Base-by-base conservation (phyloP, 2,329 filamentous ascomycete genomes). In the Parastagonospora avenae region DNA sequence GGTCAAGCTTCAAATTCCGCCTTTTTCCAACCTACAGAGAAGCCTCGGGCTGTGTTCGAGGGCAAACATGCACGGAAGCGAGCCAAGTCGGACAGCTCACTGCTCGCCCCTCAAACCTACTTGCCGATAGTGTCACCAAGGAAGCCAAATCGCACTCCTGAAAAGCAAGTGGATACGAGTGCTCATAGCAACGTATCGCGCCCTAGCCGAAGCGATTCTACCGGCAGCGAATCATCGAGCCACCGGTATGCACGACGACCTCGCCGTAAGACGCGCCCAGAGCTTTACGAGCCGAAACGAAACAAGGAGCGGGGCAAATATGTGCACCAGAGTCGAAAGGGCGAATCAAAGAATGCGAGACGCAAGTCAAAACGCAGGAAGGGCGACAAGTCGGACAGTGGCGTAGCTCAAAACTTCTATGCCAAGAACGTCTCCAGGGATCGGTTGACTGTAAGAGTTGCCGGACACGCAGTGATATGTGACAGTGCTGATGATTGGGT, bases 211-310 rank as follows among this genome's bases (percentile, higher is more conserved):
- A 57, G 47, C 46, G 30, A 50, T 19, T 49, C 53, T 33, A 56
- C 64, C 19, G 52, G 29, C 30, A 62, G 52, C 50, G 63, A 54
- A 48, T 31, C 42, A 30, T 59, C 63, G 15, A 59, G 55, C 46
- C 58, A 66, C 36, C 59, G 49, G 8, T 81, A 79, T 64, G 70
- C 74, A 59, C 75, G 74, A 49, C 74, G 70, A 51, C 67, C 76
- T 56, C 74, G 79, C 47, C 74, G 73, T 64, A 81, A 77, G 64
- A 80, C 77, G 19, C 76, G 73, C 32, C 66, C 70, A 35, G 78
- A 80, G 50, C 73, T 70, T 48, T 81, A 81, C 55, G 72, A 75
- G 33, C 64, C 70, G 30, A 64, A 63, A 48, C 57, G 52, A 46
- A 52, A 51, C 28, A 64, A 63, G 52, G 64, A 71, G 60, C 61